A percentile compares a stretch with the other conserved stretches of the same genome.
These are phyloP conservation scores for Colletotrichum tamarilloi DNA, from an alignment of 2,329 filamentous ascomycete genomes.

Conservation along the genomic window DNA sequence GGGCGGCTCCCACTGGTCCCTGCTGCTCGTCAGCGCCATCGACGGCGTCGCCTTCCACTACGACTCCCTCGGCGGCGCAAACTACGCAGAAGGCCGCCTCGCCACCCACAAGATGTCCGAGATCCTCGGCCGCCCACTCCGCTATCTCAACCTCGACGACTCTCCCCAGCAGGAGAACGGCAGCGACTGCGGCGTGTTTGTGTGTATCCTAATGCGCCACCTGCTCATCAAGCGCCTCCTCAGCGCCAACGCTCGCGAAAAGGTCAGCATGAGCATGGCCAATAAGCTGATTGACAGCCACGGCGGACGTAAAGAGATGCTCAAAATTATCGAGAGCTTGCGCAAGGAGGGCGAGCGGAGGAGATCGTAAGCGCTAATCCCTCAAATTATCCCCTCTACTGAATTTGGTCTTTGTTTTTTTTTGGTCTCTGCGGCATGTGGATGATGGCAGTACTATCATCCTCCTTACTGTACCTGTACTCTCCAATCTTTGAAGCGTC, in stretches of 20 bases:
- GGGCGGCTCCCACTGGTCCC: slow-evolving; percentile 93
- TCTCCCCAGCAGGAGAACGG: slow-evolving; percentile 92
- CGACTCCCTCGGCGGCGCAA: slow-evolving; percentile 83
- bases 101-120: slow-evolving; percentile 76
- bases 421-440: neutral
- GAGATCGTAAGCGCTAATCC: slow-evolving; percentile 72
- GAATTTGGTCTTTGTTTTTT: neutral
- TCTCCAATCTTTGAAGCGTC: neutral
- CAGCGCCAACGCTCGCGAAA: slow-evolving; percentile 81
- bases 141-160: slow-evolving; percentile 86
- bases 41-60: slow-evolving; percentile 97
- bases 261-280: slow-evolving; percentile 93
- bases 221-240: slow-evolving; percentile 88
- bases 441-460: neutral
- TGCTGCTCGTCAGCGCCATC: slow-evolving; percentile 88
- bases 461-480: neutral
- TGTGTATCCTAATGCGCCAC: slow-evolving; percentile 95
- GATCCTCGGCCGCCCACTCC: slow-evolving; percentile 74
- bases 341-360: slow-evolving; percentile 89
- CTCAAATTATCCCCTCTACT: neutral
- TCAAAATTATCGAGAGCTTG: slow-evolving; percentile 87
- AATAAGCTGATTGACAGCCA: slow-evolving; percentile 85
- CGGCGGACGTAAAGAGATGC: slow-evolving; percentile 88
- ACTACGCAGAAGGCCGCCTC: slow-evolving; percentile 77
- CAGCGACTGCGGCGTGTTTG: slow-evolving; percentile 94